Evolutionary conservation across 2,329 filamentous ascomycete genomes (phyloP).

Genomic region (Pezicula neosporulosa): DNA sequence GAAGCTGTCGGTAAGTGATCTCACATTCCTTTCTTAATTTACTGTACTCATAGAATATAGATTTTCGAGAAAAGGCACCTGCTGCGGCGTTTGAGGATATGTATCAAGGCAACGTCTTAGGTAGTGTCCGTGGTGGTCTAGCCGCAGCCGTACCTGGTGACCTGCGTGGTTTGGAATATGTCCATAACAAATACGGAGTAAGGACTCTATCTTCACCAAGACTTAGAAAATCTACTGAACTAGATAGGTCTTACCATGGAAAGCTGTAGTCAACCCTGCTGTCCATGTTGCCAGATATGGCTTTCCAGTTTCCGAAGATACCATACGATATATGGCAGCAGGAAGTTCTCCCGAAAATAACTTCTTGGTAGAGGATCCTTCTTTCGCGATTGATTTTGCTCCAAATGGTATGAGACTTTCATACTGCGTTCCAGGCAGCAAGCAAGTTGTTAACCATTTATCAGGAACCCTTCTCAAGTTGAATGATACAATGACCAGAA

Average conservation of each 20-base stretch:
- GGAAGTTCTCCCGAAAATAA: conserved; percentile 42
- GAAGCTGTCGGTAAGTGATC: conserved; percentile 57
- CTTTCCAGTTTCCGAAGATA: conserved; percentile 69
- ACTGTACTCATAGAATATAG: conserved; percentile 29
- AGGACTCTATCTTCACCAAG: conserved; percentile 10
- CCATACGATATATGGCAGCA: conserved; percentile 67
- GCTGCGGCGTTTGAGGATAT: conserved; percentile 79
- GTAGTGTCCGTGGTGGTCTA: conserved; percentile 69
- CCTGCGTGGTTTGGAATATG: conserved; percentile 72
- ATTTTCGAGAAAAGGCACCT: conserved; percentile 87
- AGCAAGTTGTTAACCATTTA: not conserved
- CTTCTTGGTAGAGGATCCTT: conserved; percentile 58
- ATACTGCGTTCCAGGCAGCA: no score
- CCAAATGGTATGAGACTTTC: conserved; percentile 47
- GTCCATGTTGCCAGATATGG: conserved; percentile 71
- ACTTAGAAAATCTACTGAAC: not conserved
- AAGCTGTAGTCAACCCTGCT: conserved; percentile 68
- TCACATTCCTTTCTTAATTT: conserved; percentile 1
- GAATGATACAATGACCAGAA: conserved; percentile 61
- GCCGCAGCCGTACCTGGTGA: conserved; percentile 72
- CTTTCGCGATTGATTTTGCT: conserved; percentile 68
- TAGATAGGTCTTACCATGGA: conserved; percentile 59
- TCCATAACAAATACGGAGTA: conserved; percentile 70
- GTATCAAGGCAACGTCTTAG: conserved; percentile 68
- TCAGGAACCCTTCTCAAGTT: conserved; percentile 51